A percentile compares a stretch with the other conserved stretches of the same genome.
These are phyloP conservation scores for Scheffersomyces stipitis DNA, from an alignment of 805 yeast genomes.

Conservation along the genomic window DNA sequence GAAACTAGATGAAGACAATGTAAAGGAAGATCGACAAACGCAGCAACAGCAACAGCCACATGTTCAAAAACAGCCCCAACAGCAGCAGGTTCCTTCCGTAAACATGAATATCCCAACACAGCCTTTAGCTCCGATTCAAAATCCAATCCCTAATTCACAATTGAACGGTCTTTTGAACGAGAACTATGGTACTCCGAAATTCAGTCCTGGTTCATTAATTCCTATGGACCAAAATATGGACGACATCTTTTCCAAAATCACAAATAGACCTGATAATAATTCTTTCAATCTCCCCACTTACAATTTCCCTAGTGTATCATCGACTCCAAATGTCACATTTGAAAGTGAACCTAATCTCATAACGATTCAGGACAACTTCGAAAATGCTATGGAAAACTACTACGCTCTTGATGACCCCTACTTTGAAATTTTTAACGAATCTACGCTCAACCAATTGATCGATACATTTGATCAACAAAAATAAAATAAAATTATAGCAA, in stretches of 20 bases:
- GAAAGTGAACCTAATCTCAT: neutral
- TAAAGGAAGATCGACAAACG: too few relatives aligned
- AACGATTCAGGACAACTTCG: neutral
- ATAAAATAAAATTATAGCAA: too few relatives aligned
- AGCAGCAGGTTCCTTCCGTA: neutral
- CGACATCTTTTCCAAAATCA: neutral
- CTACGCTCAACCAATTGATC: neutral
- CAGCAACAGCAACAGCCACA: too few relatives aligned
- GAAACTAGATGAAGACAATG: too few relatives aligned
- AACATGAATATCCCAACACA: neutral
- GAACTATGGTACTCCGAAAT: neutral
- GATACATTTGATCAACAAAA: neutral
- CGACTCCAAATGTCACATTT: too few relatives aligned
- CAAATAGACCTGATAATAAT: too few relatives aligned
- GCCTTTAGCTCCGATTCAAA: neutral
- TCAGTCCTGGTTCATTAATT: neutral
- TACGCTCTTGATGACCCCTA: constrained; percentile 11
- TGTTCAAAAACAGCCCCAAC: neutral
- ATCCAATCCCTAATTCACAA: neutral
- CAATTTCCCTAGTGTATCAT: too few relatives aligned
- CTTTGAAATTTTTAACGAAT: constrained; percentile 8
- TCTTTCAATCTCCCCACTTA: too few relatives aligned
- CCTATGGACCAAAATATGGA: neutral
- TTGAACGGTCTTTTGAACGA: too few relatives aligned
- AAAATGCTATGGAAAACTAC: constrained; percentile 8